Evolutionary conservation across 2,329 filamentous ascomycete genomes (phyloP).

Genomic region (Aspergillus fischeri): DNA sequence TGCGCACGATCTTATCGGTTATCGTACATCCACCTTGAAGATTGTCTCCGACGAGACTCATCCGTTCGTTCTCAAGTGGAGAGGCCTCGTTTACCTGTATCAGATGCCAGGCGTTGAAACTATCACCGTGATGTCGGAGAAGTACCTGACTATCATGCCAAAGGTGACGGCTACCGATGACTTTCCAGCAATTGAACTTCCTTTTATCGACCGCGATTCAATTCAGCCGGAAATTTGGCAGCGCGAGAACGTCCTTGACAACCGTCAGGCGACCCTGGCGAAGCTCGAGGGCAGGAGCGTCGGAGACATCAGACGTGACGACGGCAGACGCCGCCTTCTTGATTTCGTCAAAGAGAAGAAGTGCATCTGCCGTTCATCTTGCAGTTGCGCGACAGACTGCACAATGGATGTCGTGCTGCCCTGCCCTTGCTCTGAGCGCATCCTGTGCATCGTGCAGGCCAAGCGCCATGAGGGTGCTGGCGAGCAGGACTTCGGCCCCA

Average conservation of each 20-base stretch:
- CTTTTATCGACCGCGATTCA: slow-evolving; percentile 20
- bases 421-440: slow-evolving; percentile 36
- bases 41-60: slow-evolving; percentile 20
- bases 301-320: slow-evolving; percentile 31
- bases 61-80: slow-evolving; percentile 28
- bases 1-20: slow-evolving; percentile 25
- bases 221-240: slow-evolving; percentile 19
- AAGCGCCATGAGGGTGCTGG: slow-evolving; percentile 15
- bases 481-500: slow-evolving; percentile 15
- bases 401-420: slow-evolving; percentile 24
- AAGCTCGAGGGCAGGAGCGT: slow-evolving; percentile 32
- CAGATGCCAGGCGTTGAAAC: slow-evolving; percentile 25
- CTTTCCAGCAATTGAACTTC: slow-evolving; percentile 16
- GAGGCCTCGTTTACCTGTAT: slow-evolving; percentile 25
- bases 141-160: slow-evolving; percentile 28
- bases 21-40: slow-evolving; percentile 23
- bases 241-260: slow-evolving; percentile 23
- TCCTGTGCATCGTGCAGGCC: slow-evolving; percentile 28
- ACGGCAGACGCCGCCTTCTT: slow-evolving; percentile 20
- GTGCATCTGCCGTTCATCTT: slow-evolving; percentile 33
- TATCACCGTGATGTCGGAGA: slow-evolving; percentile 32
- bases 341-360: slow-evolving; percentile 28
- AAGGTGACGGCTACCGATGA: slow-evolving; percentile 11
- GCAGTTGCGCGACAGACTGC: slow-evolving; percentile 31
- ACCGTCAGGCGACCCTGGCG: slow-evolving; percentile 31